A percentile compares a stretch with the other conserved stretches of the same genome.
Conservation (phyloP, 2,329 filamentous ascomycete genomes). For the Aspergillus fischeri region DNA sequence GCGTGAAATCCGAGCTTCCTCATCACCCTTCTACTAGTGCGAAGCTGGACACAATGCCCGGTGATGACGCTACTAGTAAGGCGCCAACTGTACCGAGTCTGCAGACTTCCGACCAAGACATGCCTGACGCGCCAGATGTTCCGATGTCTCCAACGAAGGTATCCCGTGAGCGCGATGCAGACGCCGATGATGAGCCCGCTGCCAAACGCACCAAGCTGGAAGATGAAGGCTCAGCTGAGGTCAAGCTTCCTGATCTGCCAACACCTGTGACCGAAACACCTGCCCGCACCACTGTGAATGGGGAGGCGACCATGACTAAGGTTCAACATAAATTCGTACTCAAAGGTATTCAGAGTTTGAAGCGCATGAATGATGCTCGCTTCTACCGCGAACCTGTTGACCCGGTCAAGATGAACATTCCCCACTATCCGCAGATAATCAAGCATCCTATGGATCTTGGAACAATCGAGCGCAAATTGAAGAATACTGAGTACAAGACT, state of each 20-base stretch:
- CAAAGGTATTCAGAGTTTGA: slow-evolving; percentile 50
- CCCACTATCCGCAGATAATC: slow-evolving; percentile 68
- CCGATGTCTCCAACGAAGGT: slow-evolving; percentile 55
- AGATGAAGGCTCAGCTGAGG: slow-evolving; percentile 42
- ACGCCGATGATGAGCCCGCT: slow-evolving; percentile 58
- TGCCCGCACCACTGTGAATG: slow-evolving; percentile 9
- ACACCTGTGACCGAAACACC: slow-evolving; percentile 29
- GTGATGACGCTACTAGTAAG: slow-evolving; percentile 16
- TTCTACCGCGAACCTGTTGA: slow-evolving; percentile 77
- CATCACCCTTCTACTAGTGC: slow-evolving; percentile 28
- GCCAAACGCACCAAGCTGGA: slow-evolving; percentile 80
- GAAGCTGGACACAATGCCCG: slow-evolving; percentile 13
- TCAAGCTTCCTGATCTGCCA: slow-evolving; percentile 44
- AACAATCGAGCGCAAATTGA: slow-evolving; percentile 76
- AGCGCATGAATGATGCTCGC: slow-evolving; percentile 77
- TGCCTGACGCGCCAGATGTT: slow-evolving; percentile 54
- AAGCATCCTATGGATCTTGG: slow-evolving; percentile 78
- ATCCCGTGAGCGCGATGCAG: slow-evolving; percentile 73
- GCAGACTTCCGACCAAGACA: slow-evolving; percentile 43
- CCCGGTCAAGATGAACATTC: slow-evolving; percentile 68
- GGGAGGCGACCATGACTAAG: slow-evolving; percentile 33
- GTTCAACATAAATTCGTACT: slow-evolving; percentile 41
- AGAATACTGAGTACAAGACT: slow-evolving; percentile 63
- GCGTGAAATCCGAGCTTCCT: slow-evolving; percentile 31
- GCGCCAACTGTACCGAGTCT: slow-evolving; percentile 16